These are phyloP conservation scores for Aegilops tauschii DNA, from an alignment of 176 grass and related monocot genomes.

Conservation along the genomic window DNA sequence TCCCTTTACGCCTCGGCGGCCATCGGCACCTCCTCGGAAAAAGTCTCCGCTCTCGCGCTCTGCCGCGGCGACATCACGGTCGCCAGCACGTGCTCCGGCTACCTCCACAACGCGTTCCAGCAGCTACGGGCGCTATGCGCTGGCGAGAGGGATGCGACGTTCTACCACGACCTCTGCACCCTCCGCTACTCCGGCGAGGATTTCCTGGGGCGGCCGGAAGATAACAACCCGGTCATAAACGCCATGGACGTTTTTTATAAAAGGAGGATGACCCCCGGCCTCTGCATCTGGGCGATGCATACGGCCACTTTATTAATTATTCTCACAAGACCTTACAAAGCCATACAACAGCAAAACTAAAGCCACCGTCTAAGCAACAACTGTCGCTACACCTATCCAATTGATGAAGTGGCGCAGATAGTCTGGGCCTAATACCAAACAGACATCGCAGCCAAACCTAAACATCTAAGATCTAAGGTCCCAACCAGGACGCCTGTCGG, in stretches of 20 bases:
- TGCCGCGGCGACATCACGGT: slow-evolving; percentile 52
- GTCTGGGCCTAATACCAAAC: too few species aligned
- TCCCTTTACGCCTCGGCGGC: slow-evolving; percentile 7
- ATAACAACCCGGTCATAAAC: slow-evolving; percentile 36
- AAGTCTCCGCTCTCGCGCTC: slow-evolving; percentile 33
- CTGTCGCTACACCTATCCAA: too few species aligned
- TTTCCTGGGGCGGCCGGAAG: slow-evolving; percentile 24
- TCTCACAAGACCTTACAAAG: too few species aligned
- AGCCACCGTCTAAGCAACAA: too few species aligned
- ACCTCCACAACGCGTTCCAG: slow-evolving; percentile 24
- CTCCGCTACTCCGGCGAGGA: slow-evolving; percentile 47
- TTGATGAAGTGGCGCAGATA: too few species aligned
- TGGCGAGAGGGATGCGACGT: slow-evolving; percentile 22
- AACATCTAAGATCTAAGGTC: too few species aligned
- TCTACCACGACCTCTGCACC: slow-evolving; percentile 49
- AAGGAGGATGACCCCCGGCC: too few species aligned
- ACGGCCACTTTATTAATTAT: too few species aligned
- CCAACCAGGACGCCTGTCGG: too few species aligned
- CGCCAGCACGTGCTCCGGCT: slow-evolving; percentile 24
- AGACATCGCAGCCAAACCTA: too few species aligned
- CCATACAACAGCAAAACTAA: too few species aligned
- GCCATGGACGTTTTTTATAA: slow-evolving; percentile 41
- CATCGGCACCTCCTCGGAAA: slow-evolving; percentile 27
- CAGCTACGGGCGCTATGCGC: slow-evolving; percentile 2
- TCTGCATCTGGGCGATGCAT: too few species aligned